Conservation (phyloP, 441 rosid species). For the Manihot esculenta region DNA sequence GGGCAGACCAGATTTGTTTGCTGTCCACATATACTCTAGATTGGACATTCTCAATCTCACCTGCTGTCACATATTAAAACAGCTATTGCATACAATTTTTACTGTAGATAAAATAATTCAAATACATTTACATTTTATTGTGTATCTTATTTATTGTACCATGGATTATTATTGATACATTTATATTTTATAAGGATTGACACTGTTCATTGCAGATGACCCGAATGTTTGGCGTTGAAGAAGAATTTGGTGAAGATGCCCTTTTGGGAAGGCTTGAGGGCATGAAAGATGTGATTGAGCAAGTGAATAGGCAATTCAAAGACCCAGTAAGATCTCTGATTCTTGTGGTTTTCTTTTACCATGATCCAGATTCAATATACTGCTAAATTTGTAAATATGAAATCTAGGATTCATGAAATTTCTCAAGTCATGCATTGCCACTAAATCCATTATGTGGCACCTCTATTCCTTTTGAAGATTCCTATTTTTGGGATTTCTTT, state of each 20-base stretch:
- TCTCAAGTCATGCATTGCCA: background rate
- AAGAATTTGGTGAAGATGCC: slow-evolving; percentile 97
- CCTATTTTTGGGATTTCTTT: background rate
- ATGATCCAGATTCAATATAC: background rate
- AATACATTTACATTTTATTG: background rate
- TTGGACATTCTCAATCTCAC: slow-evolving; percentile 13
- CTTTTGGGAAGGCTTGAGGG: slow-evolving; percentile 96
- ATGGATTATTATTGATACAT: background rate
- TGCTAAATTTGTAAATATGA: background rate
- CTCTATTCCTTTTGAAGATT: slow-evolving; percentile 7
- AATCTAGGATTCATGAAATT: background rate
- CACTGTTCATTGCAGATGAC: slow-evolving; percentile 60
- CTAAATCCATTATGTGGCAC: background rate
- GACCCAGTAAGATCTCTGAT: slow-evolving; percentile 69
- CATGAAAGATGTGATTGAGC: slow-evolving; percentile 97
- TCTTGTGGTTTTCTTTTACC: slow-evolving; percentile 9
- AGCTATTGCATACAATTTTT: background rate
- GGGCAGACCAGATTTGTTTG: background rate
- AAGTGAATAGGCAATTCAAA: slow-evolving; percentile 92
- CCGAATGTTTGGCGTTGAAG: slow-evolving; percentile 77
- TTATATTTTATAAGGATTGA: slow-evolving; percentile 4
- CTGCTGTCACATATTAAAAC: background rate
- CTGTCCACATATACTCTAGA: background rate
- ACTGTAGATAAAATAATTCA: slow-evolving; percentile 1
- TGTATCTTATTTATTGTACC: background rate